Evolutionary conservation across 805 yeast species (phyloP), one percentile per base, ranked within the genome.

Genomic region (Metschnikowia henanensis): DNA sequence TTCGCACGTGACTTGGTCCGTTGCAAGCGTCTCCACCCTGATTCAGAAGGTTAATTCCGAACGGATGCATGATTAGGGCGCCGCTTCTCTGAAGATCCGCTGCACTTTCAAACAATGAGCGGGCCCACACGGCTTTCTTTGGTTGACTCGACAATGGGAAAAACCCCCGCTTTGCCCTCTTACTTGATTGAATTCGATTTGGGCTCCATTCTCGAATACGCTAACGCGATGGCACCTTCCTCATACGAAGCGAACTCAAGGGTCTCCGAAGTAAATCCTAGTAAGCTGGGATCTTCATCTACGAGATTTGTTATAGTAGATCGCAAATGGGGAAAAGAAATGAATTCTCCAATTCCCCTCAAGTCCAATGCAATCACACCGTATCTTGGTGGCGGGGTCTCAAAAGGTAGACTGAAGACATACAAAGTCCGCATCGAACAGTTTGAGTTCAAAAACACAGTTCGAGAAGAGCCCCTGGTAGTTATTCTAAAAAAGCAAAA

Each of bases 161-260:
- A n/a, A n/a, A n/a, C n/a, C n/a, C n/a, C n/a, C n/a, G n/a, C n/a
- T n/a, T n/a, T n/a, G n/a, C n/a, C n/a, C n/a, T n/a, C n/a, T n/a
- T n/a, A n/a, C 30, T 37, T 43, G 30, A 41, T 53, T 16, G 57
- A 53, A 34, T 46, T 53, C 28, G 56, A 51, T 30, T 40, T 53
- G 12, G 49, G 50, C n/a, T n/a, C 39, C 13, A 45, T 52, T 18
- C 42, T 53, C 28, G 35, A 39, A 26, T 47, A 43, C 21, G 48
- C 49, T 28, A 13, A 18, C 19, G 30, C 39, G 15, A 8, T n/a
- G 25, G 9, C 41, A 26, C 32, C 16, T 6, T 16, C 8, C 13
- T 19, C 18, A 10, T 10, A 31, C 6, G 18, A 12, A 17, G 22
- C n/a, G n/a, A n/a, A 31, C 13, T 10, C 23, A 17, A 16, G 17